Conservation (phyloP, 1,284 basidiomycete genomes). For the Ustilago xerochloae region DNA sequence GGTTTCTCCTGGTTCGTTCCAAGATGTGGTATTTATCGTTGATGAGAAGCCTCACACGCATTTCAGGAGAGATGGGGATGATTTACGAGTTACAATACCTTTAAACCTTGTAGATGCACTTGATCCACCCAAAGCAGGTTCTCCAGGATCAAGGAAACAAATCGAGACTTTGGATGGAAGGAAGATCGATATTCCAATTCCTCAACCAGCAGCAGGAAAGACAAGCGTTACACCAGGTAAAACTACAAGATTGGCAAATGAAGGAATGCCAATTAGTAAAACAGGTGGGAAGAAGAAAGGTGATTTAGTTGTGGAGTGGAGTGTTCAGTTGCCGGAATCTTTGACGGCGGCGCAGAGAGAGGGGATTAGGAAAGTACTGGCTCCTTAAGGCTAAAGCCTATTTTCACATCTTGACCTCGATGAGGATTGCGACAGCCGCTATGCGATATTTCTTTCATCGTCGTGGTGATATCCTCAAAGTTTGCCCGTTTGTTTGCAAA, state of each 20-base stretch:
- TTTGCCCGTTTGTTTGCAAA: too few relatives aligned
- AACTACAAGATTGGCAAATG: slow-evolving; percentile 62
- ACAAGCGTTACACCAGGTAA: slow-evolving; percentile 56
- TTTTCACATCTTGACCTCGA: background rate
- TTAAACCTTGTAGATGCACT: slow-evolving; percentile 62
- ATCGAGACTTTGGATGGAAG: slow-evolving; percentile 61
- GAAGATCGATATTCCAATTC: slow-evolving; percentile 60
- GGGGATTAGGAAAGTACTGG: slow-evolving; percentile 53
- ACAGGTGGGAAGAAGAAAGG: slow-evolving; percentile 60
- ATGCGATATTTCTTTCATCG: background rate
- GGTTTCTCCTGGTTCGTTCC: slow-evolving; percentile 53
- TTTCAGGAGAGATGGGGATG: slow-evolving; percentile 64
- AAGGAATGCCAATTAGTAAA: slow-evolving; percentile 67
- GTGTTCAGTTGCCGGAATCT: slow-evolving; percentile 59
- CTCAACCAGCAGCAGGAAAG: slow-evolving; percentile 45
- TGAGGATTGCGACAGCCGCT: background rate
- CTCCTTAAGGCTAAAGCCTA: too few relatives aligned
- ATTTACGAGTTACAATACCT: slow-evolving; percentile 54
- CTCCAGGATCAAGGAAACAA: slow-evolving; percentile 42
- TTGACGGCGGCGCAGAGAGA: slow-evolving; percentile 53
- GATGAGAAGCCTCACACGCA: slow-evolving; percentile 63
- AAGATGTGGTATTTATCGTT: slow-evolving; percentile 67
- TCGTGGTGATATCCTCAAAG: too few relatives aligned
- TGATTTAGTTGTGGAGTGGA: slow-evolving; percentile 65
- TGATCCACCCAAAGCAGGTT: slow-evolving; percentile 61